These are phyloP conservation scores for Blumeria graminis DNA, from an alignment of 2,329 filamentous ascomycete genomes.

Conservation along the genomic window DNA sequence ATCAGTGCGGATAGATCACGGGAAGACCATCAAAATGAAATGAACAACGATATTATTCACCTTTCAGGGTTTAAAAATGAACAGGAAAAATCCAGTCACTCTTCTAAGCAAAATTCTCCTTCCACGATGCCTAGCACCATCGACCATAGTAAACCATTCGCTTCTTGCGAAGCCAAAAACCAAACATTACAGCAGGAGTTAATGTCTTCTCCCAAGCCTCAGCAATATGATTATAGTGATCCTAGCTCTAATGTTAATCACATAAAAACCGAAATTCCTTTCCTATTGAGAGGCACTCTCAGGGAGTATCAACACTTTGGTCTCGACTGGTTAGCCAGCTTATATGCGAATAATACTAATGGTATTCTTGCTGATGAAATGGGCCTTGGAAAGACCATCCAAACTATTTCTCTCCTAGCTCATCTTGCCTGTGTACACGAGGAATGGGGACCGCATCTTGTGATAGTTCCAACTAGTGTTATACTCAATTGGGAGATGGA, in stretches of 20 bases:
- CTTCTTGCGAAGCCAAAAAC: conserved; percentile 12
- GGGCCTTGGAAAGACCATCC: conserved; percentile 94
- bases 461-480: conserved; percentile 91
- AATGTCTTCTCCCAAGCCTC: too few species aligned
- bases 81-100: too few species aligned
- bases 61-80: too few species aligned
- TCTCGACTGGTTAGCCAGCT: conserved; percentile 84
- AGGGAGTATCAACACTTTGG: conserved; percentile 93
- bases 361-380: conserved; percentile 96
- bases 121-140: too few species aligned
- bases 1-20: too few species aligned
- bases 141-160: too few species aligned
- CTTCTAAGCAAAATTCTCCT: too few species aligned
- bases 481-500: conserved; percentile 99
- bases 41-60: too few species aligned
- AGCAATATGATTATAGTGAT: conserved; percentile 11
- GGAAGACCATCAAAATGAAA: too few species aligned
- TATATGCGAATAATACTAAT: conserved; percentile 83
- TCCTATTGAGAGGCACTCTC: conserved; percentile 64
- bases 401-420: conserved; percentile 82
- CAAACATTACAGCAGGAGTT: conserved; percentile 16
- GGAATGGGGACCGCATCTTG: conserved; percentile 86
- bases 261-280: conserved; percentile 48
- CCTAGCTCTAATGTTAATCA: conserved; percentile 12
- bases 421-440: conserved; percentile 77